Conservation (phyloP, 2,329 filamentous ascomycete genomes). For the Penicillium sp. region DNA sequence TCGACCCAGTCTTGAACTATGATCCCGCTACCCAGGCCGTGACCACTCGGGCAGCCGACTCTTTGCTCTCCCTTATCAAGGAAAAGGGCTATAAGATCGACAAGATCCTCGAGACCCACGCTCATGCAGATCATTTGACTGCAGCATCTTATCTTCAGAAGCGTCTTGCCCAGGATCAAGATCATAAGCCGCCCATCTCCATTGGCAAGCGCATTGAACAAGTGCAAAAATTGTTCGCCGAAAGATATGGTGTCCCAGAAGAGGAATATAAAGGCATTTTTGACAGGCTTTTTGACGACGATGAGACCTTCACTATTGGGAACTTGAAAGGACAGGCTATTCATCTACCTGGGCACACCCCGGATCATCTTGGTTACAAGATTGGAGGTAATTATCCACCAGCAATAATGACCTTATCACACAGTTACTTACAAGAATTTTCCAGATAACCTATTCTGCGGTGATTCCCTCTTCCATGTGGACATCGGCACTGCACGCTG, state of each 20-base stretch:
- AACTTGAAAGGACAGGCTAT: slow-evolving; percentile 48
- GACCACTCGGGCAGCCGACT: slow-evolving; percentile 53
- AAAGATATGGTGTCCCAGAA: slow-evolving; percentile 48
- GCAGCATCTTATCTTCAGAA: slow-evolving; percentile 58
- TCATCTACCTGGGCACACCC: slow-evolving; percentile 62
- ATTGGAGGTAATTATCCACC: slow-evolving; percentile 44
- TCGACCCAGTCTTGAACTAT: slow-evolving; percentile 62
- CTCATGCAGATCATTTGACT: slow-evolving; percentile 54
- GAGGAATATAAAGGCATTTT: slow-evolving; percentile 51
- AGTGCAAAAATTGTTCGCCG: slow-evolving; percentile 54
- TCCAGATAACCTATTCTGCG: slow-evolving; percentile 51
- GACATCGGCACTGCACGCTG: slow-evolving; percentile 55
- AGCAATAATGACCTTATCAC: too few species aligned
- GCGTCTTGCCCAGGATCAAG: slow-evolving; percentile 38
- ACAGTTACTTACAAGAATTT: neutral
- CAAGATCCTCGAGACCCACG: slow-evolving; percentile 60
- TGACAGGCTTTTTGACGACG: slow-evolving; percentile 55
- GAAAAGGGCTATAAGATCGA: slow-evolving; percentile 50
- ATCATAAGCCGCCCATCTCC: slow-evolving; percentile 46
- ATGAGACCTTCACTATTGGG: slow-evolving; percentile 55
- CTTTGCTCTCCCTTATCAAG: slow-evolving; percentile 46
- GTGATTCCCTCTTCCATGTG: slow-evolving; percentile 53
- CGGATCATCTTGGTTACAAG: slow-evolving; percentile 61
- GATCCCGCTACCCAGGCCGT: slow-evolving; percentile 47
- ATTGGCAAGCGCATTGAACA: slow-evolving; percentile 57